Evolutionary conservation across 2,329 filamentous ascomycete species (phyloP).

Genomic region (Microsporum canis): DNA sequence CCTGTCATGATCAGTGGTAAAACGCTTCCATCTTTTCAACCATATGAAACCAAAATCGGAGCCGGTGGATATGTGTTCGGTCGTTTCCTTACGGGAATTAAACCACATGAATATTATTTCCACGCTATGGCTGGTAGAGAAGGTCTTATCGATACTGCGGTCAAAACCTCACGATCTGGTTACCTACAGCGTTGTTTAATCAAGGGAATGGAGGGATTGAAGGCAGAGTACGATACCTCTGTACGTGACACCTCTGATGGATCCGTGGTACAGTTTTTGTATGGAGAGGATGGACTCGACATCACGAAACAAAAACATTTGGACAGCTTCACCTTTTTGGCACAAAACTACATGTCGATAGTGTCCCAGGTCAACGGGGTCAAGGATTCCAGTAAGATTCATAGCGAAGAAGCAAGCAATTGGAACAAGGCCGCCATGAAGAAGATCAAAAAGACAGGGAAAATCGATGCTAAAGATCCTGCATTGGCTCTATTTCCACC

Average conservation of each 20-base stretch:
- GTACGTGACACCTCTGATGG: constrained; percentile 83
- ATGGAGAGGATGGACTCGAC: constrained; percentile 91
- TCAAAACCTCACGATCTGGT: constrained; percentile 94
- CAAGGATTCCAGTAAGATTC: constrained; percentile 43
- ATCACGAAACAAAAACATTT: constrained; percentile 90
- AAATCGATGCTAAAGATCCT: constrained; percentile 60
- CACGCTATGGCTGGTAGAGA: constrained; percentile 99
- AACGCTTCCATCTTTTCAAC: constrained; percentile 83
- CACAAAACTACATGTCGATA: constrained; percentile 73
- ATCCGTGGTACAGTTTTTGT: constrained; percentile 85
- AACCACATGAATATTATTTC: constrained; percentile 97
- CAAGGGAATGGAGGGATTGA: constrained; percentile 94
- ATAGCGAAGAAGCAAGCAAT: constrained; percentile 55
- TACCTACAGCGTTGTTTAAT: constrained; percentile 95
- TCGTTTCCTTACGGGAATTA: constrained; percentile 94
- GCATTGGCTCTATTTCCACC: constrained; percentile 63
- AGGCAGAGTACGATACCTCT: constrained; percentile 84
- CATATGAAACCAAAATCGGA: constrained; percentile 77
- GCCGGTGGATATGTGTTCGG: constrained; percentile 91
- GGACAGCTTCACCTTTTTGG: constrained; percentile 77
- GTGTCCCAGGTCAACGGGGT: constrained; percentile 63
- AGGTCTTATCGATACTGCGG: constrained; percentile 95
- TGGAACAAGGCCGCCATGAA: constrained; percentile 61
- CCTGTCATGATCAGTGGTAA: constrained; percentile 98
- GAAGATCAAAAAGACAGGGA: constrained; percentile 62